Evolutionary conservation across 768 basidiomycete species (phyloP), one percentile per base, ranked within the genome.

Genomic region (Russula vinacea): DNA sequence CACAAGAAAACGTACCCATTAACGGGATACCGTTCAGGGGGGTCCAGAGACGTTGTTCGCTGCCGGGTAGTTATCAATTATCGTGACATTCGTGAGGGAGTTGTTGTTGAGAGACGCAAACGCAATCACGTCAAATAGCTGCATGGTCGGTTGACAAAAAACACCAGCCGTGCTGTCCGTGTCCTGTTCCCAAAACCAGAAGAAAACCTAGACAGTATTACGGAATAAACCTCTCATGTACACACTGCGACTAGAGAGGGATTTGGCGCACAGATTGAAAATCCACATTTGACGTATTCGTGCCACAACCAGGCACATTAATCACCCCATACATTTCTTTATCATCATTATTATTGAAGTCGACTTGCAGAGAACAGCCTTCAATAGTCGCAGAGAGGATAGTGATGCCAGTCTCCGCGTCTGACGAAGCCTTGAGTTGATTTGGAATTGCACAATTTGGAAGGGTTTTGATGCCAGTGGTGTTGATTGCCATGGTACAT

Each of bases 1-100:
- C n/a, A n/a, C n/a, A n/a, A n/a, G n/a, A n/a, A 40, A 16, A 71
- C 78, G 29, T 64, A 84, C 88, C 83, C 86, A 67, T 89, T 89
- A 71, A 87, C 5, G 82, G 76, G 47, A 71, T 73, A n/a, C 81
- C 81, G 47, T 76, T 71, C 47, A 80, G 71, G 11, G 78, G 77
- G 13, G 67, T n/a, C 79, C 82, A 16, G 83, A 81, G n/a, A 87
- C 79, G 64, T 84, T 86, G 61, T 85, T 86, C 22, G 75, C 63
- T 3, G 72, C 67, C 3, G 73, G 66, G 19, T 74, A 74, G 22
- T 71, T 70, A 13, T 71, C 71, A 47, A 72, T 37, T n/a, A 66
- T 57, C 7, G 69, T 72, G 14, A 84, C 82, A 24, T 74, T 69
- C 17, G 71, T 73, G 45, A 85, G 74, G 0, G 75, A 72, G 24